A percentile compares a stretch with the other conserved stretches of the same genome.
phyloP scores from a whole-genome alignment of 306 rosid species.

The Parietaria judaica region DNA sequence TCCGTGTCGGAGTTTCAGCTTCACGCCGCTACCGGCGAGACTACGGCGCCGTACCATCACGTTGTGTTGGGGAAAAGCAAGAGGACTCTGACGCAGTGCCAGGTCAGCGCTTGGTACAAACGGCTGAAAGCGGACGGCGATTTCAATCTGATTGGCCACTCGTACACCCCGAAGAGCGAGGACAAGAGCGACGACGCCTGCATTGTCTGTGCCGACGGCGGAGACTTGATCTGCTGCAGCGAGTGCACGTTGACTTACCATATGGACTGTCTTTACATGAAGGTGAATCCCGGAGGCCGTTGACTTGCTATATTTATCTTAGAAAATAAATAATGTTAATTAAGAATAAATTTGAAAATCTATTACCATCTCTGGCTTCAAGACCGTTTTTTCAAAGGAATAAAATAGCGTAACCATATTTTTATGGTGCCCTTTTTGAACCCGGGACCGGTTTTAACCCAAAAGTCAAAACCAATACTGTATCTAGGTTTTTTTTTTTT shows the following conservation, averaged over 20 bases:
- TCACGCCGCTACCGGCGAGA: slow-evolving; percentile 18
- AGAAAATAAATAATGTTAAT: too few relatives aligned
- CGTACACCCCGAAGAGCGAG: neutral
- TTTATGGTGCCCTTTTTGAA: too few relatives aligned
- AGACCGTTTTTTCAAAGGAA: too few relatives aligned
- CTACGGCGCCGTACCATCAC: slow-evolving; percentile 17
- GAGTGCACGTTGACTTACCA: slow-evolving; percentile 30
- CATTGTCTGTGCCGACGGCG: slow-evolving; percentile 36
- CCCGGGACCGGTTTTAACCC: too few relatives aligned
- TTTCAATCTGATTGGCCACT: neutral
- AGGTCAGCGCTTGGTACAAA: slow-evolving; percentile 2
- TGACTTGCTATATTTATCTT: neutral
- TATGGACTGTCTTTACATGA: slow-evolving; percentile 19
- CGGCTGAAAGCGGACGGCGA: neutral
- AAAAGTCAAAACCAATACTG: too few relatives aligned
- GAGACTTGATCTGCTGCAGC: slow-evolving; percentile 30
- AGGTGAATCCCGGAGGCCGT: slow-evolving; percentile 17
- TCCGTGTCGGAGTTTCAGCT: slow-evolving; percentile 29
- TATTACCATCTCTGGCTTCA: too few relatives aligned
- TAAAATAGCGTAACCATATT: too few relatives aligned
- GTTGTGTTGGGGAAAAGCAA: slow-evolving; percentile 1
- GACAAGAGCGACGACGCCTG: slow-evolving; percentile 29
- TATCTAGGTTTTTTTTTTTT: too few relatives aligned
- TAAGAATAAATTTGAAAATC: too few relatives aligned
- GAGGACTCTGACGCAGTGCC: slow-evolving; percentile 8